Evolutionary conservation across 2,329 filamentous ascomycete genomes (phyloP).

Genomic region (Calonectria fujianensis): DNA sequence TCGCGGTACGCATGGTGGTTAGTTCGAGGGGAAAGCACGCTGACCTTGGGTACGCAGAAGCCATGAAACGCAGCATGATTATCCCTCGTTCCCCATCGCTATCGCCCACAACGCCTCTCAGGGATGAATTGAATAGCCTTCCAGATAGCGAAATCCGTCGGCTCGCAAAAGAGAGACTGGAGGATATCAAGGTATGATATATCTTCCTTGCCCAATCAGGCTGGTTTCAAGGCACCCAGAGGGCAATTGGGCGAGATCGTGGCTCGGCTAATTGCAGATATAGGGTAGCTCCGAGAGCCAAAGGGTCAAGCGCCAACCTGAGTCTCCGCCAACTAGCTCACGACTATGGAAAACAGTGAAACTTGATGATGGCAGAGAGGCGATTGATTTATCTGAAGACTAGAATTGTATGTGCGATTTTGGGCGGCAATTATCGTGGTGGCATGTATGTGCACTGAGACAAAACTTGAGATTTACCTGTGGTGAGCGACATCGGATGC

Average conservation of each 20-base stretch:
- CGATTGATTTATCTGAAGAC: constrained; percentile 46
- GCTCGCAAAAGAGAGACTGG: constrained; percentile 48
- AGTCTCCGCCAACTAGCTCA: not conserved
- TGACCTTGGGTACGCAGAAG: constrained; percentile 40
- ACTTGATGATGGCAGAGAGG: constrained; percentile 41
- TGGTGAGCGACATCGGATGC: not conserved
- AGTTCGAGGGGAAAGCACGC: too few relatives aligned
- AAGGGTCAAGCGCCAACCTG: constrained; percentile 40
- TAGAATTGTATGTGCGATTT: not conserved
- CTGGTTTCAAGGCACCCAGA: not conserved
- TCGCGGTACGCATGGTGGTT: constrained; percentile 34
- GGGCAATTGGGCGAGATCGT: not conserved
- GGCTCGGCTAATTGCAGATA: not conserved
- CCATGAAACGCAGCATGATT: constrained; percentile 49
- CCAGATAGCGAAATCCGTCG: constrained; percentile 45
- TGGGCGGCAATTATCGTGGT: not conserved
- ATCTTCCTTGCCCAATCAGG: not conserved
- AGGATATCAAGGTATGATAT: constrained; percentile 39
- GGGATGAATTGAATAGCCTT: constrained; percentile 25
- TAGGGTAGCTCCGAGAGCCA: constrained; percentile 27
- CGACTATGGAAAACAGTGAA: constrained; percentile 43
- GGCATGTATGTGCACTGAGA: not conserved
- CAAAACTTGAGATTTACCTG: not conserved
- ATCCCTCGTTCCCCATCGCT: constrained; percentile 46
- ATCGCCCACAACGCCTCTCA: not conserved